A percentile compares a stretch with the other conserved stretches of the same genome.
Conservation (phyloP, 306 rosid genomes). For the Dalbergia oliveri region DNA sequence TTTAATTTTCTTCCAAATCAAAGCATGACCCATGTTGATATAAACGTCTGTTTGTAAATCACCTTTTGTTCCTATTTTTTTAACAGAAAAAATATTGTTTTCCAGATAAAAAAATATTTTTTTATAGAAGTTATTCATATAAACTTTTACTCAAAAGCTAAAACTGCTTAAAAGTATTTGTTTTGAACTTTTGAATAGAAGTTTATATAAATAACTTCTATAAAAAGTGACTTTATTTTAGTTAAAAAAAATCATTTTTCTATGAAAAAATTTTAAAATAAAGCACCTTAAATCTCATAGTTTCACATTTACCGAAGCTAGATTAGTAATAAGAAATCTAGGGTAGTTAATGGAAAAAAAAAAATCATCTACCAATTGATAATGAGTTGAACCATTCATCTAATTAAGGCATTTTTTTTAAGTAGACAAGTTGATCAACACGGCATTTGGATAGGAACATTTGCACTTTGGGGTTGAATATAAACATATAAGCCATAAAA, state of each 20-base stretch:
- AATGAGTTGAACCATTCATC: constrained; percentile 24
- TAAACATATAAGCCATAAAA: neutral
- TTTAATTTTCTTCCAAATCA: neutral
- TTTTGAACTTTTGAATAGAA: too few species aligned
- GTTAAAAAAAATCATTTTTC: too few species aligned
- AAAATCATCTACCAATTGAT: neutral
- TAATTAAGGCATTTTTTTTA: neutral
- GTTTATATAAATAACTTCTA: too few species aligned
- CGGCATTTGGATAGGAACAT: constrained; percentile 19
- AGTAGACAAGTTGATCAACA: neutral
- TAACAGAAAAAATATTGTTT: too few species aligned
- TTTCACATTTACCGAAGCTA: neutral
- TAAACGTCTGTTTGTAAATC: too few species aligned
- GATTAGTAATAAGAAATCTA: neutral
- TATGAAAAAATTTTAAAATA: too few species aligned
- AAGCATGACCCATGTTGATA: constrained; percentile 1
- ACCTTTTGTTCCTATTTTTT: too few species aligned
- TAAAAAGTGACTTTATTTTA: too few species aligned
- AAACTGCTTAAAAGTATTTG: too few species aligned
- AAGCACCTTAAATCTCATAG: neutral
- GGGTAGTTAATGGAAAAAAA: neutral
- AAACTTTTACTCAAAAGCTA: too few species aligned
- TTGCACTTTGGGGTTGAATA: neutral
- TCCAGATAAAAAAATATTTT: too few species aligned
- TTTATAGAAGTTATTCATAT: too few species aligned